A percentile compares a stretch with the other conserved stretches of the same genome.
Conservation (phyloP, 306 rosid genomes). For the Quercus variabilis region DNA sequence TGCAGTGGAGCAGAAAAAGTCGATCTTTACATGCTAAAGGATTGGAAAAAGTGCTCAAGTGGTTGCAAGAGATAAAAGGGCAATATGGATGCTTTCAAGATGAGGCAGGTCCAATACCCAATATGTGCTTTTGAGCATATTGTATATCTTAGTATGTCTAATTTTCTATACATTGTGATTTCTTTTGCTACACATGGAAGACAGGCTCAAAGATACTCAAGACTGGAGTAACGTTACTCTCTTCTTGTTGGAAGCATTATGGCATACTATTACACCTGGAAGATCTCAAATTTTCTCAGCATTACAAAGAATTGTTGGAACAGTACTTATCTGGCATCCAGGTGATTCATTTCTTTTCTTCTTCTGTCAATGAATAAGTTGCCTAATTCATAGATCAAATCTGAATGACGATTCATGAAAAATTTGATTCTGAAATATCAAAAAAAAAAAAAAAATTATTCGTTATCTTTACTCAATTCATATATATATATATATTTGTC, state of each 20-base stretch:
- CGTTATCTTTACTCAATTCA: too few relatives aligned
- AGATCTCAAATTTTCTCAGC: constrained; percentile 56
- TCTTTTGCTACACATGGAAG: constrained; percentile 39
- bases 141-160: constrained; percentile 16
- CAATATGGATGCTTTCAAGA: constrained; percentile 44
- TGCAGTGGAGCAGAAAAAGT: constrained; percentile 90
- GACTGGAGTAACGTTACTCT: constrained; percentile 67
- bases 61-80: constrained; percentile 69
- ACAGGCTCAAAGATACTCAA: constrained; percentile 58
- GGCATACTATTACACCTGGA: constrained; percentile 68
- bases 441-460: too few relatives aligned
- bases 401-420: too few relatives aligned
- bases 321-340: constrained; percentile 88
- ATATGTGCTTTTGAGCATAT: constrained; percentile 18
- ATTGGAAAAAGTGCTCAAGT: constrained; percentile 79
- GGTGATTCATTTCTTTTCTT: constrained; percentile 33
- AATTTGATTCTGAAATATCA: too few relatives aligned
- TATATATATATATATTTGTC: too few relatives aligned
- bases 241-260: constrained; percentile 99
- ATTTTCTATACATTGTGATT: constrained; percentile 23
- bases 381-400: too few relatives aligned
- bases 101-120: constrained; percentile 76
- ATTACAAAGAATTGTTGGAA: constrained; percentile 65
- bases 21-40: constrained; percentile 77
- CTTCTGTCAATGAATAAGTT: too few relatives aligned